Evolutionary conservation across 1,284 basidiomycete species (phyloP), one percentile per base, ranked within the genome.

Genomic region (Ganoderma boninense): DNA sequence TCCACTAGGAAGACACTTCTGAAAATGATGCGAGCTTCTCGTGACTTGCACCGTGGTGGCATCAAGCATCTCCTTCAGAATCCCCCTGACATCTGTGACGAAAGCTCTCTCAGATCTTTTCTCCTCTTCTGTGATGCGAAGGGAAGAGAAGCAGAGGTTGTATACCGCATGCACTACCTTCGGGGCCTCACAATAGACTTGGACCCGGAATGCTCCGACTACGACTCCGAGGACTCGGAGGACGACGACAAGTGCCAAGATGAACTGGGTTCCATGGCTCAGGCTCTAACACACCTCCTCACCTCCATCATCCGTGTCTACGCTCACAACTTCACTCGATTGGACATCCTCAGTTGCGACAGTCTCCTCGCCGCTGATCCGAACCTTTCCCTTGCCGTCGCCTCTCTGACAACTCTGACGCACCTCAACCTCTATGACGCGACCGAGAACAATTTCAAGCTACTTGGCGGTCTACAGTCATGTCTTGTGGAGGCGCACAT

Each of bases 391-490:
- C 26, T 20, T 13, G 38, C n/a, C 8, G 43, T 61, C 38, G 23
- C 60, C 35, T 61, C 38, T 26, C n/a, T 42, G 23, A 61, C 35
- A 18, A 59, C 57, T 35, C 57, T 59, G 35, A 59, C 57, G n/a
- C n/a, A 38, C 20, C 57, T 35, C 35, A 20, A 56, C 57, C 18
- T 59, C 57, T 35, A 35, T 35, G 57, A 59, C 10, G 57, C 32
- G 20, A 18, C 32, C 6, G 8, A 38, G 32, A 20, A 18, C 35
- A 40, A 8, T n/a, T 20, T 59, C 57, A 16, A n/a, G 20, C 20
- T 59, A n/a, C 35, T 40, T n/a, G n/a, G 29, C 32, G 10, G 18
- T 4, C 5, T 59, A 14, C 29, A 59, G 23, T 40, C 57, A 16
- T 35, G 57, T n/a, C 57, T 59, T 20, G 57, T 59, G 7, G 35